phyloP scores from a whole-genome alignment of 2,329 filamentous ascomycete species.

The Delphinella strobiligena region DNA sequence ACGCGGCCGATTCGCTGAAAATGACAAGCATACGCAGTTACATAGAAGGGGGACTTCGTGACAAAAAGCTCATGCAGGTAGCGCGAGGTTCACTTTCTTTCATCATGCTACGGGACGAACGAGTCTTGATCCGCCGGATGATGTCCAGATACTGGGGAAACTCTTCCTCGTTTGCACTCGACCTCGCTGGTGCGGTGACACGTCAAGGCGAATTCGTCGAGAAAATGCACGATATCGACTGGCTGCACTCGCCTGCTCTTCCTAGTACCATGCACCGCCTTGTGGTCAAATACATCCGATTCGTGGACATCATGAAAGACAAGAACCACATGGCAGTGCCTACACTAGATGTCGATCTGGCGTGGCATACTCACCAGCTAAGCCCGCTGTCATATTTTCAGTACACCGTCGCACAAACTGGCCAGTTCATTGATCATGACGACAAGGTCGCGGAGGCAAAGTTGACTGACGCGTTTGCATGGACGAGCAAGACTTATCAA shows the following conservation, averaged over 20 bases:
- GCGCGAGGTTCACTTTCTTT: conserved; percentile 16
- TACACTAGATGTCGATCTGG: conserved; percentile 62
- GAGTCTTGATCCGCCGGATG: conserved; percentile 48
- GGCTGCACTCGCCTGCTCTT: conserved; percentile 60
- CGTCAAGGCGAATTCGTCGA: conserved; percentile 54
- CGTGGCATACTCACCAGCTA: conserved; percentile 74
- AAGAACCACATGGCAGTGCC: conserved; percentile 46
- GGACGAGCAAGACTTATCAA: conserved; percentile 60
- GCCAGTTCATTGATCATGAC: conserved; percentile 64
- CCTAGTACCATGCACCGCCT: conserved; percentile 52
- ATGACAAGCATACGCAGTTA: conserved; percentile 41
- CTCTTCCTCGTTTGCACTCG: conserved; percentile 49
- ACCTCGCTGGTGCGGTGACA: conserved; percentile 53
- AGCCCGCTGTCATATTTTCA: conserved; percentile 49
- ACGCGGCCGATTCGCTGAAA: conserved; percentile 13
- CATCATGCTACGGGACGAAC: conserved; percentile 8
- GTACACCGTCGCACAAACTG: conserved; percentile 38
- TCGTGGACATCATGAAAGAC: conserved; percentile 47
- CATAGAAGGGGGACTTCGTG: conserved; percentile 36
- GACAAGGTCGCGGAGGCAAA: conserved; percentile 65
- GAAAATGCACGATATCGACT: conserved; percentile 68
- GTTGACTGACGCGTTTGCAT: conserved; percentile 55
- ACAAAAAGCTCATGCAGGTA: conserved; percentile 26
- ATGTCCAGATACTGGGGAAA: conserved; percentile 63
- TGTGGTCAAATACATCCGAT: conserved; percentile 52